Conservation (phyloP, 2,329 filamentous ascomycete species). For the Botrytis galanthina region DNA sequence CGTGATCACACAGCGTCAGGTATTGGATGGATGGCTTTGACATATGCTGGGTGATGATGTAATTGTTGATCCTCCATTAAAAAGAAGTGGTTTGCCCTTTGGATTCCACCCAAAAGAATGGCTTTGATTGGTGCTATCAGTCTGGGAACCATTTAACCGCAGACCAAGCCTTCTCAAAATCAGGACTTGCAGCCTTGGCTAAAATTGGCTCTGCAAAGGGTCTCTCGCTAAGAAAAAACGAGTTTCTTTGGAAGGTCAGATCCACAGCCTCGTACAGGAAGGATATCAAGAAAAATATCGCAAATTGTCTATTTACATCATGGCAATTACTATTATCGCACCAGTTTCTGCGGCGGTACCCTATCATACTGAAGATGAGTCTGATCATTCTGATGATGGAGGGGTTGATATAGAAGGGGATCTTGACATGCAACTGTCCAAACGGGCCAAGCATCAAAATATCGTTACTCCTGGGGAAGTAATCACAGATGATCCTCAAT, state of each 20-base stretch:
- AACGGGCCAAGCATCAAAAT: slow-evolving; percentile 43
- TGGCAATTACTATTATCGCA: slow-evolving; percentile 40
- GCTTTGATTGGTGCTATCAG: not conserved
- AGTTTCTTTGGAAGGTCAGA: not conserved
- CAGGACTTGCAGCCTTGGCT: slow-evolving; percentile 15
- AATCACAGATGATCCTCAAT: slow-evolving; percentile 90
- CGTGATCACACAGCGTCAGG: not conserved
- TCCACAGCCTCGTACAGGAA: slow-evolving; percentile 17
- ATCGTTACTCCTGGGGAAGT: slow-evolving; percentile 87
- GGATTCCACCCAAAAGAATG: not conserved
- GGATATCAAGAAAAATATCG: not conserved
- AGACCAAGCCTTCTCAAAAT: not conserved
- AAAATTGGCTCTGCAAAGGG: not conserved
- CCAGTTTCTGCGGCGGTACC: slow-evolving; percentile 34
- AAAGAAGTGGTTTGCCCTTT: slow-evolving; percentile 6
- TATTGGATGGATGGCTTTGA: slow-evolving; percentile 7
- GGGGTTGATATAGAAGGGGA: slow-evolving; percentile 38
- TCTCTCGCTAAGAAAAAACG: slow-evolving; percentile 13
- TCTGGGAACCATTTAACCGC: not conserved
- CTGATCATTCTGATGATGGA: slow-evolving; percentile 35
- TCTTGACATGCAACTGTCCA: slow-evolving; percentile 45
- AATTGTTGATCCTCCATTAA: slow-evolving; percentile 12
- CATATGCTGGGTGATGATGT: slow-evolving; percentile 12
- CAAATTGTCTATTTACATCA: slow-evolving; percentile 21
- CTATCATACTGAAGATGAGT: slow-evolving; percentile 23